Percentiles rank a stretch among this genome's conserved stretches.
phyloP scores from a whole-genome alignment of 768 basidiomycete species.

The Macrolepiota albuminosa region DNA sequence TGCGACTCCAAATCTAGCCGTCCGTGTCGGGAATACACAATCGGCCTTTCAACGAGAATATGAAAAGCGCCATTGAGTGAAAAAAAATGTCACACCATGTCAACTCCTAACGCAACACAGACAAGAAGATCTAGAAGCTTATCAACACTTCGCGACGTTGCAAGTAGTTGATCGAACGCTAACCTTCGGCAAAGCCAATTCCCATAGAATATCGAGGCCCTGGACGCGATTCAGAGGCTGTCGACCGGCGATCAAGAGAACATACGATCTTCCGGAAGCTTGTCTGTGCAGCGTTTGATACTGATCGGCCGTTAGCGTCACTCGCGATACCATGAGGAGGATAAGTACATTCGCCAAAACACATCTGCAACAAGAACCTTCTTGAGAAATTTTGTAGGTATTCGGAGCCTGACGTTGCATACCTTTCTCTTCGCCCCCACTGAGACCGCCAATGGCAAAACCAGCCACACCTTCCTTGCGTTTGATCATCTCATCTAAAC shows the following conservation, averaged over 20 bases:
- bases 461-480: slow-evolving; percentile 77
- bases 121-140: slow-evolving; percentile 67
- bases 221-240: slow-evolving; percentile 23
- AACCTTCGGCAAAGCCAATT: slow-evolving; percentile 88
- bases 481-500: slow-evolving; percentile 77
- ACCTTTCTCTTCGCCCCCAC: slow-evolving; percentile 93
- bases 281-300: slow-evolving; percentile 77
- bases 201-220: slow-evolving; percentile 93
- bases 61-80: neutral
- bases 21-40: slow-evolving; percentile 91
- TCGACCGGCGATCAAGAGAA: slow-evolving; percentile 9
- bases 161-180: neutral
- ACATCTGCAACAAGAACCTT: slow-evolving; percentile 41
- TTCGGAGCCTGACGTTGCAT: slow-evolving; percentile 7
- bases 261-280: slow-evolving; percentile 74
- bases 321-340: neutral
- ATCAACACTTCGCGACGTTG: neutral
- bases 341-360: slow-evolving; percentile 78
- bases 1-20: slow-evolving; percentile 88
- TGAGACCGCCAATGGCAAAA: slow-evolving; percentile 87
- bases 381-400: neutral
- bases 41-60: slow-evolving; percentile 54
- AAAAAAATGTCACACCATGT: slow-evolving; percentile 59
- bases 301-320: slow-evolving; percentile 29
- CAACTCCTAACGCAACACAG: slow-evolving; percentile 87